These are phyloP conservation scores for Malbranchea zuffiana DNA, from an alignment of 2,329 filamentous ascomycete species.

Conservation along the genomic window DNA sequence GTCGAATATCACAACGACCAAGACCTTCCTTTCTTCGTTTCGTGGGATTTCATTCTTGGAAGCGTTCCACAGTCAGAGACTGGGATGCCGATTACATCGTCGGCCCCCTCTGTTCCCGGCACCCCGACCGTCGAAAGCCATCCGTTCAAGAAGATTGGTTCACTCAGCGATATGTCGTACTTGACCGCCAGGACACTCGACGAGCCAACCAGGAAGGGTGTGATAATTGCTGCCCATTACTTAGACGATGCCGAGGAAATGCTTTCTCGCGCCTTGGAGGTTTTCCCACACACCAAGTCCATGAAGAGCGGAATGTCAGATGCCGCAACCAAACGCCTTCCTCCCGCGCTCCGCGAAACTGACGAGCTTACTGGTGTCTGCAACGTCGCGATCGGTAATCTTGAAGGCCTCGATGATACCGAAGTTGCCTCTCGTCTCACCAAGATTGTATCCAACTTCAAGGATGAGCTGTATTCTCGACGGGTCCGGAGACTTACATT, in stretches of 20 bases:
- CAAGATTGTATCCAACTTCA: conserved; percentile 65
- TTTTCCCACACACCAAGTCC: conserved; percentile 57
- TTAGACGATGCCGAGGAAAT: conserved; percentile 88
- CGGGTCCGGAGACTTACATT: conserved; percentile 86
- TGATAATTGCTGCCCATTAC: conserved; percentile 86
- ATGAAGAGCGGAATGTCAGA: conserved; percentile 53
- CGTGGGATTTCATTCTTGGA: conserved; percentile 91
- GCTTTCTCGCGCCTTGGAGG: conserved; percentile 71
- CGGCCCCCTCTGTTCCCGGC: conserved; percentile 71
- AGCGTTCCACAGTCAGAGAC: conserved; percentile 90
- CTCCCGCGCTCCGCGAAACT: conserved; percentile 42
- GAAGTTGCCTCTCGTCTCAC: conserved; percentile 68
- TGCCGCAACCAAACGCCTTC: conserved; percentile 60
- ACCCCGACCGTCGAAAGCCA: conserved; percentile 54
- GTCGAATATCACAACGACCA: conserved; percentile 70
- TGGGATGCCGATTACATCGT: conserved; percentile 62
- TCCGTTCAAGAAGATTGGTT: conserved; percentile 73
- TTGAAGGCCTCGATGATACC: conserved; percentile 70
- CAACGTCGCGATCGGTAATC: conserved; percentile 83
- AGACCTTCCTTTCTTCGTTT: conserved; percentile 67
- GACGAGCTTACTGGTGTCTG: conserved; percentile 75
- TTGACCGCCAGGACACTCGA: conserved; percentile 55
- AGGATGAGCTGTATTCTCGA: conserved; percentile 69
- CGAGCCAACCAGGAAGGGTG: conserved; percentile 80
- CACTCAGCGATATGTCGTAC: conserved; percentile 94